Evolutionary conservation across 768 basidiomycete genomes (phyloP).

Genomic region (Suillus bovinus): DNA sequence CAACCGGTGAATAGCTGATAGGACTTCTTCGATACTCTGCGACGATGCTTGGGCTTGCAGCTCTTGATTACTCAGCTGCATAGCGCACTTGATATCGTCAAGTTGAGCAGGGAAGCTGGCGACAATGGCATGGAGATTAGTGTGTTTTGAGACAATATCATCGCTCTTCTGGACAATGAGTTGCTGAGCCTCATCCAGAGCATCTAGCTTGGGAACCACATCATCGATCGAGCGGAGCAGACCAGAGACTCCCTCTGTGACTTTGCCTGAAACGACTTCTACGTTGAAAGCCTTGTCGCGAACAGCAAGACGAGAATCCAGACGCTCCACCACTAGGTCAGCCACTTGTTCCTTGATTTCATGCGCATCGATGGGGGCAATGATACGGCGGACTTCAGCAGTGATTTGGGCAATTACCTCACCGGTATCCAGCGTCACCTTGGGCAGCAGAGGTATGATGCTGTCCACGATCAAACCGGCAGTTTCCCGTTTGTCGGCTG

Average conservation of each 20-base stretch:
- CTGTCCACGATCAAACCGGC: constrained; percentile 77
- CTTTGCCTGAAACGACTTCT: constrained; percentile 54
- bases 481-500: constrained; percentile 87
- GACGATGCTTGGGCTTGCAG: constrained; percentile 17
- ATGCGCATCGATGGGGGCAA: constrained; percentile 78
- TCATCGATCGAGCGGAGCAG: constrained; percentile 43
- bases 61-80: constrained; percentile 34
- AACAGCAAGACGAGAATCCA: constrained; percentile 78
- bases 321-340: constrained; percentile 82
- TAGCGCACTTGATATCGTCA: constrained; percentile 41
- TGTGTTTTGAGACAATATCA: constrained; percentile 41
- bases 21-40: constrained; percentile 23
- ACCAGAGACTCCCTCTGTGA: constrained; percentile 53
- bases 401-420: constrained; percentile 59
- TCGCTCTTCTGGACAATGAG: constrained; percentile 39
- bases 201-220: constrained; percentile 41
- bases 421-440: constrained; percentile 49
- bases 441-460: constrained; percentile 65
- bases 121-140: constrained; percentile 41
- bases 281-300: constrained; percentile 71
- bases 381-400: constrained; percentile 67
- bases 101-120: constrained; percentile 51
- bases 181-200: constrained; percentile 44
- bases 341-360: constrained; percentile 90
- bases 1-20: constrained; percentile 43